A percentile compares a stretch with the other conserved stretches of the same genome.
Conservation (phyloP, 176 grass and related monocot genomes). For the Echinochloa phyllopogon region DNA sequence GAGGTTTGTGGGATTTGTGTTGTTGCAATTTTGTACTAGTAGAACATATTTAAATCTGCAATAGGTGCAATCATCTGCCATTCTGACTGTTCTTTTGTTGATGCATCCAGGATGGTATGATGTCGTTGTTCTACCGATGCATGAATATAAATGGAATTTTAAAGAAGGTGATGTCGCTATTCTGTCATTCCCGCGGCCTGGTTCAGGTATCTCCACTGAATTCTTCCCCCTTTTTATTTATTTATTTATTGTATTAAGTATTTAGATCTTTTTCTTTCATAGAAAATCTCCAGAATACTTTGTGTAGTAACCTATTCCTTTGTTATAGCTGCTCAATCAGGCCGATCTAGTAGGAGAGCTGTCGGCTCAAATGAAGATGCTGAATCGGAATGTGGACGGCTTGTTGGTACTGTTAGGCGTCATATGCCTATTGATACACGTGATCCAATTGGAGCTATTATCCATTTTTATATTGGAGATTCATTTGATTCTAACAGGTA, state of each 20-base stretch:
- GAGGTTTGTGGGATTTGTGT: slow-evolving; percentile 59
- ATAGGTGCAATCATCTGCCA: not conserved
- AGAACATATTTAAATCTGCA: slow-evolving; percentile 11
- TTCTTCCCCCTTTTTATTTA: not conserved
- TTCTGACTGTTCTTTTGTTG: slow-evolving; percentile 23
- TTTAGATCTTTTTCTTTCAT: not conserved
- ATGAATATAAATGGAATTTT: slow-evolving; percentile 98
- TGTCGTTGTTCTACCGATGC: slow-evolving; percentile 70
- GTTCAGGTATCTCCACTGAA: slow-evolving; percentile 64
- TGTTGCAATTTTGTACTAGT: slow-evolving; percentile 2
- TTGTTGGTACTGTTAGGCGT: slow-evolving; percentile 91
- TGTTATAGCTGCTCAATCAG: slow-evolving; percentile 64
- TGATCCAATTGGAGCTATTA: slow-evolving; percentile 79
- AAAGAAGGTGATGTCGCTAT: slow-evolving; percentile 99
- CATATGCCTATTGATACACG: slow-evolving; percentile 92
- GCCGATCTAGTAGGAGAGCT: slow-evolving; percentile 66
- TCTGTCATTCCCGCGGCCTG: slow-evolving; percentile 75
- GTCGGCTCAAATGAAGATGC: slow-evolving; percentile 59
- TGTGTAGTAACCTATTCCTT: slow-evolving; percentile 33
- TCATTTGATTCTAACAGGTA: slow-evolving; percentile 87
- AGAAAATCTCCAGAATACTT: not conserved
- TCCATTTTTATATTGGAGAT: slow-evolving; percentile 96
- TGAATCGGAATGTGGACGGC: slow-evolving; percentile 64
- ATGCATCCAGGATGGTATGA: slow-evolving; percentile 93
- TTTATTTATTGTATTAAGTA: slow-evolving; percentile 27